A percentile compares a stretch with the other conserved stretches of the same genome.
Conservation (phyloP, 257 asterid species). For the Euphrasia confusa region DNA sequence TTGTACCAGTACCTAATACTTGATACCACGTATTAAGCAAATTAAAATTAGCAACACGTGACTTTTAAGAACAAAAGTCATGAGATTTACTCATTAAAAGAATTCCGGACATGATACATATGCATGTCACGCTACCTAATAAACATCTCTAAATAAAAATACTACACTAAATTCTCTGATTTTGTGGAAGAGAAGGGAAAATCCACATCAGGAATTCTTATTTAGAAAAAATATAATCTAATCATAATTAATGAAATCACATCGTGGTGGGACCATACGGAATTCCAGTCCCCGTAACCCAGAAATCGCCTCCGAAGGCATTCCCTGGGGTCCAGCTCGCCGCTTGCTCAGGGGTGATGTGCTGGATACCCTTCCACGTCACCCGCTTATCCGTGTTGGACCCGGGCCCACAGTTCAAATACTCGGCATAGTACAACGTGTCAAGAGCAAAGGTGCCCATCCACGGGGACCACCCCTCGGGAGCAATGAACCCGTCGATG, state of each 20-base stretch:
- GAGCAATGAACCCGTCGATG: slow-evolving; percentile 34
- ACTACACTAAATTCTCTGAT: too few species aligned
- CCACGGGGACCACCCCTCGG: slow-evolving; percentile 5
- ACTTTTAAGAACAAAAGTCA: too few species aligned
- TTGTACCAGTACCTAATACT: too few species aligned
- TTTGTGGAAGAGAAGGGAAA: too few species aligned
- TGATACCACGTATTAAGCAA: too few species aligned
- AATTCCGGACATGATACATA: too few species aligned
- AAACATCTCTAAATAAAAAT: too few species aligned
- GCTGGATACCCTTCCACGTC: slow-evolving; percentile 31
- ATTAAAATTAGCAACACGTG: too few species aligned
- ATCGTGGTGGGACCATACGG: slow-evolving; percentile 36
- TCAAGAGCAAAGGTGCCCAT: slow-evolving; percentile 1
- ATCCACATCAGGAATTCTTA: too few species aligned
- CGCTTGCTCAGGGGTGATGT: slow-evolving; percentile 13
- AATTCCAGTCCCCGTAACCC: slow-evolving; percentile 26
- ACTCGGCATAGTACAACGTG: slow-evolving; percentile 40
- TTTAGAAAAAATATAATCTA: too few species aligned
- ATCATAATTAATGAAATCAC: background rate
- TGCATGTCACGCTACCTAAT: too few species aligned
- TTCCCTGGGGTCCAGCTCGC: slow-evolving; percentile 23
- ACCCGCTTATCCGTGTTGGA: slow-evolving; percentile 24
- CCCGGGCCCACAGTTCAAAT: slow-evolving; percentile 40
- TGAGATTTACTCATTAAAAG: too few species aligned
- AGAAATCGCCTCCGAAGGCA: slow-evolving; percentile 17